phyloP scores from a whole-genome alignment of 2,329 filamentous ascomycete genomes.

The Fusarium sp. region DNA sequence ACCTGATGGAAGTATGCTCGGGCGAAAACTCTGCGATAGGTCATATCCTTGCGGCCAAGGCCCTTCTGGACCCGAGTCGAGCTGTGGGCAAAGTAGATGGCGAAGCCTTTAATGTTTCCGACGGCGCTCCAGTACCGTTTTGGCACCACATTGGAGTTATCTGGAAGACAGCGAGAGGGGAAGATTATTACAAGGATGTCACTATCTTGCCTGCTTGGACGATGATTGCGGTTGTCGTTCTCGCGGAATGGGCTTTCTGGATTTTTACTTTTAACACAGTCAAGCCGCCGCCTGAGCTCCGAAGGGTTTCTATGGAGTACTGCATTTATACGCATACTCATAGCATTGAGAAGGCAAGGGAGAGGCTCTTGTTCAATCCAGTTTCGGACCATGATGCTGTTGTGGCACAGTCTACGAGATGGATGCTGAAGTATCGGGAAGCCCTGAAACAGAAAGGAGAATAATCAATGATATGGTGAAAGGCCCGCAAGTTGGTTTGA shows the following conservation, averaged over 20 bases:
- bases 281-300: slow-evolving; percentile 44
- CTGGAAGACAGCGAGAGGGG: slow-evolving; percentile 43
- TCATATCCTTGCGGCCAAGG: slow-evolving; percentile 51
- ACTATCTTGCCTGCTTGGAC: slow-evolving; percentile 49
- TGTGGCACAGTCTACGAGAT: slow-evolving; percentile 12
- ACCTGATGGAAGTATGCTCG: slow-evolving; percentile 50
- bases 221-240: slow-evolving; percentile 30
- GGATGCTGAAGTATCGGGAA: slow-evolving; percentile 31
- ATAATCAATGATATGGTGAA: neutral
- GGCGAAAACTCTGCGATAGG: slow-evolving; percentile 48
- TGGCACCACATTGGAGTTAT: slow-evolving; percentile 52
- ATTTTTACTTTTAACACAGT: slow-evolving; percentile 46
- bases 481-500: too few species aligned
- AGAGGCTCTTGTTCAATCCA: slow-evolving; percentile 14
- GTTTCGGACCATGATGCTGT: slow-evolving; percentile 35
- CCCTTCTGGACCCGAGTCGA: slow-evolving; percentile 36
- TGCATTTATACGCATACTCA: slow-evolving; percentile 35
- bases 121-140: slow-evolving; percentile 52
- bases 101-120: slow-evolving; percentile 56
- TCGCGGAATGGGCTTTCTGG: slow-evolving; percentile 45
- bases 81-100: slow-evolving; percentile 48
- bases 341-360: slow-evolving; percentile 28
- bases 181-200: slow-evolving; percentile 13
- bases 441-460: neutral
- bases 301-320: slow-evolving; percentile 44